Evolutionary conservation across 2,329 filamentous ascomycete genomes (phyloP).

Genomic region (Colletotrichum melonis): DNA sequence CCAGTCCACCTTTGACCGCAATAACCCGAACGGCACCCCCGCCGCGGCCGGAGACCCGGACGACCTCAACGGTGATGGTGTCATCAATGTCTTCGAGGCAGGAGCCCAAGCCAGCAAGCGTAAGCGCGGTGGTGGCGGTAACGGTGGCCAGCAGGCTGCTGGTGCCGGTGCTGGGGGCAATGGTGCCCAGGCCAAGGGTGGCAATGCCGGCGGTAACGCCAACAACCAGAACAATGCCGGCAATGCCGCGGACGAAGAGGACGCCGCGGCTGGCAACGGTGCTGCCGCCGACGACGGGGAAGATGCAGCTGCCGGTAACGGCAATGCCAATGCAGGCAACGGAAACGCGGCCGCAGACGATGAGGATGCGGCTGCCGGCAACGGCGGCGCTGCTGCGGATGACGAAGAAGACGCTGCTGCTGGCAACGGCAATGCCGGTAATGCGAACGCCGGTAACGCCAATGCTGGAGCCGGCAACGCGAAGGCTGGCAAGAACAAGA

Average conservation of each 20-base stretch:
- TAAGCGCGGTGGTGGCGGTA: conserved; percentile 4
- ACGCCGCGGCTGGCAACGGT: neutral
- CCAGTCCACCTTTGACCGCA: conserved; percentile 18
- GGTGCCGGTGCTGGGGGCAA: neutral
- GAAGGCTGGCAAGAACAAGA: neutral
- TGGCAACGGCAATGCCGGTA: neutral
- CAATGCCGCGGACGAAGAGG: neutral
- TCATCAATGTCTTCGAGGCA: conserved; percentile 37
- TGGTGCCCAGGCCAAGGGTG: neutral
- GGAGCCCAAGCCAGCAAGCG: conserved; percentile 24
- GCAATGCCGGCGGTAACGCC: too few species aligned
- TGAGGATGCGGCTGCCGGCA: neutral
- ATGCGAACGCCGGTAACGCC: neutral
- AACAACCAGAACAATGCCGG: neutral
- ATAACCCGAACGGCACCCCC: neutral
- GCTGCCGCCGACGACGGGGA: neutral
- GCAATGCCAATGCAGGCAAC: neutral
- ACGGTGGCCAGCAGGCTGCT: conserved; percentile 3
- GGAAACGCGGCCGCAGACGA: neutral
- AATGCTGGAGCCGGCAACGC: neutral
- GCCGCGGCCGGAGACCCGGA: too few species aligned
- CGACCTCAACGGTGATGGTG: conserved; percentile 1
- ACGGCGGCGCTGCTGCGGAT: neutral
- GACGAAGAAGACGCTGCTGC: neutral
- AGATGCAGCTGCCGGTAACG: neutral